Percentiles rank a stretch among this genome's conserved stretches.
phyloP scores from a whole-genome alignment of 768 basidiomycete genomes.

The Xerocomus spinulosus region DNA sequence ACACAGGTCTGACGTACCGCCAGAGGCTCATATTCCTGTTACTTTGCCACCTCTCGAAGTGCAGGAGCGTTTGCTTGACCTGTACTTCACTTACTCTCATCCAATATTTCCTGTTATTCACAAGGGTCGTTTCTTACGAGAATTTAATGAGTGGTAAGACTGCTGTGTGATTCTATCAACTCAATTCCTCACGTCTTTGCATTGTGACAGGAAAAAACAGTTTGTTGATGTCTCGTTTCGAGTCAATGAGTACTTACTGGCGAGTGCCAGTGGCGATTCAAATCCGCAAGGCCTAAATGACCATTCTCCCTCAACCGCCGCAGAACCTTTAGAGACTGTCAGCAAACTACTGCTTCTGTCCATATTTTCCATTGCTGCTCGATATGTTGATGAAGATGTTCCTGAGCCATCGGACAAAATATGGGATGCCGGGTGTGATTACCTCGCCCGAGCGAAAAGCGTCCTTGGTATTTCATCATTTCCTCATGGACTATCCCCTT shows the following conservation, averaged over 20 bases:
- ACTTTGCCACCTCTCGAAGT: constrained; percentile 55
- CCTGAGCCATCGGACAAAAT: constrained; percentile 50
- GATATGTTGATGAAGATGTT: constrained; percentile 52
- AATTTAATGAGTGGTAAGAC: constrained; percentile 52
- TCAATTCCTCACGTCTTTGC: constrained; percentile 3
- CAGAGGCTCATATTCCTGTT: constrained; percentile 42
- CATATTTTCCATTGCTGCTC: constrained; percentile 78
- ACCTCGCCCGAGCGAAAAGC: constrained; percentile 55
- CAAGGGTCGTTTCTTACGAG: constrained; percentile 61
- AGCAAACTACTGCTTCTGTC: constrained; percentile 69
- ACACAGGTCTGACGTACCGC: constrained; percentile 33
- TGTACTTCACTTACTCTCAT: constrained; percentile 83
- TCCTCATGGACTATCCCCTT: neutral
- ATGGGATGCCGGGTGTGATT: constrained; percentile 67
- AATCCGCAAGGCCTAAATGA: constrained; percentile 24
- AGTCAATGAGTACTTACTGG: constrained; percentile 15
- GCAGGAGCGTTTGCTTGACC: constrained; percentile 63
- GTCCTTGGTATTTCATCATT: constrained; percentile 51
- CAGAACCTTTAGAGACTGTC: constrained; percentile 57
- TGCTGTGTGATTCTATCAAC: neutral
- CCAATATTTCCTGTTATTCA: constrained; percentile 81
- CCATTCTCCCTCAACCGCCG: constrained; percentile 10
- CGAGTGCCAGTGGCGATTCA: constrained; percentile 33
- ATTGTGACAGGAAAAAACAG: constrained; percentile 24
- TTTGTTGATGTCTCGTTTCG: constrained; percentile 6